Base-by-base conservation (phyloP, 441 rosid species). In the Aquilaria agallochum region DNA sequence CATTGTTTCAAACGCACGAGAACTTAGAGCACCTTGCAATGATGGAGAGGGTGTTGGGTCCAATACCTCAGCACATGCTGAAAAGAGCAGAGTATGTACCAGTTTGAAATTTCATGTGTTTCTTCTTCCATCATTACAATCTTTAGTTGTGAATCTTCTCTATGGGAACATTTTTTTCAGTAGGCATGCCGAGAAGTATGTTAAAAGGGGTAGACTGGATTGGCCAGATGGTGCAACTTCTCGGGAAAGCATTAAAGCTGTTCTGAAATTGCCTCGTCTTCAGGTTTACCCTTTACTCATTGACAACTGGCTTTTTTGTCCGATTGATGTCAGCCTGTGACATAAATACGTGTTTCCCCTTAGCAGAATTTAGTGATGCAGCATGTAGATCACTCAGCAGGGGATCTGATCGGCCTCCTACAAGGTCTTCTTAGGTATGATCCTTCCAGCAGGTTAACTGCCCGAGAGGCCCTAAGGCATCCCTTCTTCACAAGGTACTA, bases 11-110 rank as follows among this genome's bases (percentile, higher is more conserved):
- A 69, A 84, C 88, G 2, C 87, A 82, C 56, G 94, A 87, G 56
- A 87, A 83, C 74, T 64, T 84, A 36, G 94, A 84, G 80, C 94
- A 84, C 73, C 74, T 84, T 14, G 90, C 90, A 15, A 87, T 87
- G 90, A 87, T 87, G 90, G 90, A 87, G 73, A 83, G 84, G 72
- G 87, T 79, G 48, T 72, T 87, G n/a, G 94, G 94, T 13, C 85
- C 81, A 31, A 56, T 87, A 67, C 88, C 90, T 54, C 83, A 71
- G 55, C 87, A 82, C 65, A 76, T 84, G 80, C 56, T 80, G 67
- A 74, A 75, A 65, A 77, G 81, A 80, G 85, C 65, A 27, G 84
- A 79, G 94, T 87, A 57, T 56, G 87, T 68, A 45, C 33, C 30
- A 62, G 57, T 64, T 2, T 31, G 46, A 55, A 60, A 8, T 14